phyloP scores from a whole-genome alignment of 345 rosid species.

The Brassica napus region Da-Ae NC_063446.1:73734001-73734500 shows the following conservation, averaged over 20 bases:
- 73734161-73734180: slow-evolving; percentile 48
- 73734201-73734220: background rate
- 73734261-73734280: slow-evolving; percentile 4
- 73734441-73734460: slow-evolving; percentile 1
- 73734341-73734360: slow-evolving; percentile 44
- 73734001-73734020: slow-evolving; percentile 80
- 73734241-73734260: slow-evolving; percentile 33
- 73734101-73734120: slow-evolving; percentile 72
- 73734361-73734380: slow-evolving; percentile 70
- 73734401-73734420: slow-evolving; percentile 7
- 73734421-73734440: slow-evolving; percentile 8
- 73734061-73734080: slow-evolving; percentile 36
- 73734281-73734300: slow-evolving; percentile 63
- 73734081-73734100: slow-evolving; percentile 15
- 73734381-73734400: slow-evolving; percentile 40
- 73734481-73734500: background rate
- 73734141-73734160: slow-evolving; percentile 48
- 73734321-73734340: slow-evolving; percentile 37
- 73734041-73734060: slow-evolving; percentile 85
- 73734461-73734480: background rate
- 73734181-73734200: slow-evolving; percentile 41
- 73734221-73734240: slow-evolving; percentile 39
- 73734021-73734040: slow-evolving; percentile 80
- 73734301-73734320: slow-evolving; percentile 59
- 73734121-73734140: slow-evolving; percentile 67